Evolutionary conservation across 164 flowering plant genomes (phyloP), one percentile per base, ranked within the genome.

Genomic region (Protea cynaroides): DNA sequence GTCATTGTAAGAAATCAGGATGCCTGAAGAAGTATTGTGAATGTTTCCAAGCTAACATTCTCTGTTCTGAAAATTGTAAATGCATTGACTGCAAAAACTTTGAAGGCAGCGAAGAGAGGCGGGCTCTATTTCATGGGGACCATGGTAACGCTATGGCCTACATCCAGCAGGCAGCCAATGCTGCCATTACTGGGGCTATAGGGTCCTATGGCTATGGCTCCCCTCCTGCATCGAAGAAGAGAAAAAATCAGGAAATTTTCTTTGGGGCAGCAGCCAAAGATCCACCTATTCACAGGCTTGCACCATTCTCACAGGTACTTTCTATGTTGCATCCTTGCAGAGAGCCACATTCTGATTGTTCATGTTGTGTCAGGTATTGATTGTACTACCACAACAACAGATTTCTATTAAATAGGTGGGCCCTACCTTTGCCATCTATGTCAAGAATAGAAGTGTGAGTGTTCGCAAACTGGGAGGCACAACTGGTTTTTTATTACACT

Each of bases 101-200:
- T 72, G 97, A 91, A 77, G 97, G 94, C 69, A 92, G 92, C 75
- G 96, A 92, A 75, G 97, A 92, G 81, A 84, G 97, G 65, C 86
- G 81, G 69, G 86, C 87, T 71, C 83, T 92, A 40, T 84, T 82
- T 66, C 89, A 87, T 69, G 96, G 88, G 49, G 94, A 89, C 29
- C 90, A 83, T 76, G 73, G 78, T 51, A 80, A 82, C 72, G 80
- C 78, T 71, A 72, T 84, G 55, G 78, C 84, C 67, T 82, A 75
- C 71, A 77, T 86, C 59, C 96, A 87, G 71, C 91, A 89, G 82
- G 91, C 93, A 34, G 91, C 91, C 53, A 87, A 87, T 81, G 96
- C 94, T 72, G 94, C 94, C 63, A 85, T 90, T 71, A 84, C 85
- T 34, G 96, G 94, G 63, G 94, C 96, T 49, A 78, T 90, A 75